Base-by-base conservation (phyloP, 2,329 filamentous ascomycete genomes). In the Monosporascus sp. region DNA sequence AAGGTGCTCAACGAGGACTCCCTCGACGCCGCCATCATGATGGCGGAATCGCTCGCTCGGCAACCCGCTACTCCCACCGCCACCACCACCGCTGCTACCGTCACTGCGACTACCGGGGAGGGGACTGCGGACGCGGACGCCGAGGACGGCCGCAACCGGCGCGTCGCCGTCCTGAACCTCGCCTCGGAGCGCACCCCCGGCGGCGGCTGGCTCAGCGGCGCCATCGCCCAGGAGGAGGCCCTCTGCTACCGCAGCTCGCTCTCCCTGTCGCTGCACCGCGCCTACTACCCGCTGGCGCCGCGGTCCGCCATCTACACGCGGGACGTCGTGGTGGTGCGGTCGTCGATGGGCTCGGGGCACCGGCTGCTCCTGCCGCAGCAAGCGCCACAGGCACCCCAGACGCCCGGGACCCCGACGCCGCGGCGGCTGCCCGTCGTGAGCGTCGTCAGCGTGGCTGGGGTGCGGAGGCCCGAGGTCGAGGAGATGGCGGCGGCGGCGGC, bases 191-290 rank as follows among this genome's bases (percentile, higher is more conserved):
- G 65, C 7, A 63, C 60, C 5, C 71, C 76, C 0, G 82, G 81
- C 24, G 81, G 82, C 3, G 80, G 79, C 18, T 84, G 79, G 72
- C 63, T 73, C 8, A 71, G 68, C 28, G 81, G 81, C 40, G 70
- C 78, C 51, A 62, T 77, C 11, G 81, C 80, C 3, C 82, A 85
- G 64, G 81, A 85, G 69, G 82, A 85, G 70, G 74, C 76, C 15
- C 70, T 85, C n/a, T 85, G 79, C 67, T 80, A 78, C 58, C 75
- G 81, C 37, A 78, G 74, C 46, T 72, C 74, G 0, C 72, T 78
- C 18, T 73, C 65, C 51, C 57, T 66, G 20, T 71, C 71, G 3
- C 66, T 77, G n/a, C 56, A 59, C 41, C 50, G 46, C 40, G 14
- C 18, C 5, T 56, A 64, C 50, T 68, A 66, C 48, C 66, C 62